These are phyloP conservation scores for Podospora didyma DNA, from an alignment of 495 filamentous ascomycete species.

Conservation along the genomic window DNA sequence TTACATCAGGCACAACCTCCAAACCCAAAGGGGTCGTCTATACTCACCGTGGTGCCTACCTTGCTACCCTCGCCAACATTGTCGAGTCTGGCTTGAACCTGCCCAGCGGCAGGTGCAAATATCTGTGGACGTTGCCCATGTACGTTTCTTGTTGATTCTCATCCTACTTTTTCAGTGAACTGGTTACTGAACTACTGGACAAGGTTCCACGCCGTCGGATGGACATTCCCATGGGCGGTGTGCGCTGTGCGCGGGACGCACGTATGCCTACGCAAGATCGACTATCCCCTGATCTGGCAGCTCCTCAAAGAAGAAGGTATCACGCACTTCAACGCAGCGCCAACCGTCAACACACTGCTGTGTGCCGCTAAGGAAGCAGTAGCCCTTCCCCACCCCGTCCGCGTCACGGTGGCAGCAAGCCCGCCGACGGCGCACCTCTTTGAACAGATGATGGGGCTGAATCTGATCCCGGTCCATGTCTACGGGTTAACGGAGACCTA, in stretches of 20 bases:
- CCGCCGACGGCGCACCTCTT: slow-evolving; percentile 88
- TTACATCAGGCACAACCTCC: slow-evolving; percentile 92
- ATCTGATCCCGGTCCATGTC: slow-evolving; percentile 87
- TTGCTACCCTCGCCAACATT: slow-evolving; percentile 79
- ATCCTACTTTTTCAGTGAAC: neutral
- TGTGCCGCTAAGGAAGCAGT: slow-evolving; percentile 72
- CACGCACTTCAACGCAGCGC: slow-evolving; percentile 94
- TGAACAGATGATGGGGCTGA: slow-evolving; percentile 79
- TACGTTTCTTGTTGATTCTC: slow-evolving; percentile 12
- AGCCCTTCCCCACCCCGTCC: slow-evolving; percentile 63
- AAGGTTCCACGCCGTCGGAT: slow-evolving; percentile 86
- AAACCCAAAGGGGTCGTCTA: slow-evolving; percentile 91
- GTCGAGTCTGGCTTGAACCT: slow-evolving; percentile 83
- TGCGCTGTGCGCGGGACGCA: slow-evolving; percentile 90
- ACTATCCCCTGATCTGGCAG: slow-evolving; percentile 88
- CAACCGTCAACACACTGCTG: slow-evolving; percentile 92
- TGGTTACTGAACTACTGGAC: neutral
- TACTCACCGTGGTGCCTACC: slow-evolving; percentile 81
- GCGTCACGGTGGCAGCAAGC: slow-evolving; percentile 88
- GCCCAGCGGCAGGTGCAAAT: slow-evolving; percentile 62
- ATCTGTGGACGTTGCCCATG: slow-evolving; percentile 93
- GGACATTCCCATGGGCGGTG: slow-evolving; percentile 85
- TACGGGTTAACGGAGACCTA: slow-evolving; percentile 97
- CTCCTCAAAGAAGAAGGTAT: slow-evolving; percentile 78
- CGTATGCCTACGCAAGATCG: slow-evolving; percentile 91